Base-by-base conservation (phyloP, 495 filamentous ascomycete genomes). In the Letharia lupina region DNA sequence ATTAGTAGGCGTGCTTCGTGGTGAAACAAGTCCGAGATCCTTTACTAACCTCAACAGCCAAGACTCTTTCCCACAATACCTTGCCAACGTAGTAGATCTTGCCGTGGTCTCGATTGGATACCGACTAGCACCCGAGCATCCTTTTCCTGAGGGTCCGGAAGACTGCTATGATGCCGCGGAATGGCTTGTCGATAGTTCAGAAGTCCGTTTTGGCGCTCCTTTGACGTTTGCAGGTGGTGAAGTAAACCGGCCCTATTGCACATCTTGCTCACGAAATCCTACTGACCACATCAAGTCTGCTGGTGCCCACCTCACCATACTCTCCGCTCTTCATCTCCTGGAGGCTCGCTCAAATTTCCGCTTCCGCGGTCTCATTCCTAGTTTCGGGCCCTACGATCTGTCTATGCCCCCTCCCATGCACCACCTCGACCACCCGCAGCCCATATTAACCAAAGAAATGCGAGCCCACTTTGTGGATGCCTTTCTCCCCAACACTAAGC, bases 81-180 rank as follows among this genome's bases (percentile, higher is more conserved):
- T 77, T 61, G 82, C 81, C 62, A 75, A 84, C 65, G 69, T 67
- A 28, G 71, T 68, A 37, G 68, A 78, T 39, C 63, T 82, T 39
- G 75, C 77, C 12, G 78, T 82, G 42, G 67, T 87, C 15, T 82
- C 80, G 9, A 76, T 85, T 28, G 85, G 83, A 20, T 87, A 87
- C 73, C 75, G 85, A 57, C 77, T 82, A n/a, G 83, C 85, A 10
- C 85, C 85, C 1, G 83, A 86, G 63, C 54, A 86, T 68, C 81
- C 82, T 0, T 86, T 76, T 66, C 85, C 85, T 1, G 76, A 75
- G 20, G 77, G 73, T 0, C 68, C 75, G 7, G 74, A 86, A 59
- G 85, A 87, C 70, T 81, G 80, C 73, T 76, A 75, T 61, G 83
- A 84, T 73, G 80, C 73, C 15, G 81, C 78, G 40, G 79, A 80